Evolutionary conservation across 306 rosid species (phyloP).

Genomic region (Acmispon strigosus): DNA sequence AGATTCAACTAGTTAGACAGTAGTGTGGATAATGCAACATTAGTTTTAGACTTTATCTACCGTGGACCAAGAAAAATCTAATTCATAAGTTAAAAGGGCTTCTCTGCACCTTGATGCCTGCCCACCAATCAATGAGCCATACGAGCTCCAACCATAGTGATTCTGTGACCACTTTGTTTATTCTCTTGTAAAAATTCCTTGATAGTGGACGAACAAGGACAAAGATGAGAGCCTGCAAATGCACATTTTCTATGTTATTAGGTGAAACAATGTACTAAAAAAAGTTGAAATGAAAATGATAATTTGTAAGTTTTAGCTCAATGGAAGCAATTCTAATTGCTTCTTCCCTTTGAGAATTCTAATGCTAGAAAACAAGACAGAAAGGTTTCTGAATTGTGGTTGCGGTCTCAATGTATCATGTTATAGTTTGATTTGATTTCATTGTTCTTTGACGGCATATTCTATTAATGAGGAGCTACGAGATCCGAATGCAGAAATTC

Average conservation of each 20-base stretch:
- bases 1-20: conserved; percentile 22
- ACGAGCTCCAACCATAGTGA: conserved; percentile 76
- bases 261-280: background rate
- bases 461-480: background rate
- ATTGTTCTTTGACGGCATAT: too few relatives aligned
- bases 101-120: conserved; percentile 52
- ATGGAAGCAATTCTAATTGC: background rate
- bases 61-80: too few relatives aligned
- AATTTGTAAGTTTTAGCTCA: background rate
- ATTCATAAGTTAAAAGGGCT: too few relatives aligned
- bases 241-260: background rate
- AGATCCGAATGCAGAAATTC: background rate
- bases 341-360: background rate
- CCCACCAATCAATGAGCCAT: conserved; percentile 97
- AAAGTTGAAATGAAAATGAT: background rate
- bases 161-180: conserved; percentile 68
- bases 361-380: background rate
- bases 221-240: conserved; percentile 54
- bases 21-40: conserved; percentile 7
- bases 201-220: conserved; percentile 68
- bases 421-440: too few relatives aligned
- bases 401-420: too few relatives aligned
- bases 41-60: background rate
- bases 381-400: too few relatives aligned
- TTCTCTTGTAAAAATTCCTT: conserved; percentile 44